phyloP scores from a whole-genome alignment of 2,329 filamentous ascomycete genomes.

The Cordyceps cicadae region DNA sequence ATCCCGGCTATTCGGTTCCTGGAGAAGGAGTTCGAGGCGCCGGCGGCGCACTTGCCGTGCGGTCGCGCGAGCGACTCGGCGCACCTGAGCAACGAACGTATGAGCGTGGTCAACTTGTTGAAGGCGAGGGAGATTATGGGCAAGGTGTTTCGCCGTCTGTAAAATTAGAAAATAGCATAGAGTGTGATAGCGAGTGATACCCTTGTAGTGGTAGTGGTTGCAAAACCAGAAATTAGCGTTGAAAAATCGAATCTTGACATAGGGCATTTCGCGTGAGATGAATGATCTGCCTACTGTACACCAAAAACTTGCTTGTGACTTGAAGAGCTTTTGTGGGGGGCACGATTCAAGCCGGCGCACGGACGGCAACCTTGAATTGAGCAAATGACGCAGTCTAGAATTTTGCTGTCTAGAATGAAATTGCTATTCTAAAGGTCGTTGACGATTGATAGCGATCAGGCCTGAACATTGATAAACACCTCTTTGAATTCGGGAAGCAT shows the following conservation, averaged over 20 bases:
- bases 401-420: background rate
- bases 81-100: constrained; percentile 90
- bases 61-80: constrained; percentile 91
- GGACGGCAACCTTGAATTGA: background rate
- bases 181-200: constrained; percentile 4
- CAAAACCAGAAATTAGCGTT: background rate
- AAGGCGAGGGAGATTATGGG: constrained; percentile 91
- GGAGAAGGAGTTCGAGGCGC: constrained; percentile 87
- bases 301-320: background rate
- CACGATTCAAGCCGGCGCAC: background rate
- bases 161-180: constrained; percentile 8
- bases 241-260: background rate
- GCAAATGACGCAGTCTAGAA: background rate
- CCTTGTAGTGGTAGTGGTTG: background rate
- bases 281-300: too few relatives aligned
- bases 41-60: constrained; percentile 86
- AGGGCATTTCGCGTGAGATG: background rate
- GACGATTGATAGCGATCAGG: background rate
- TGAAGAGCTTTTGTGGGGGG: background rate
- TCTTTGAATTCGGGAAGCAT: background rate
- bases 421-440: background rate
- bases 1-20: constrained; percentile 92
- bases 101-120: constrained; percentile 77
- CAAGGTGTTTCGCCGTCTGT: constrained; percentile 68
- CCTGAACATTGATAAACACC: background rate